phyloP scores from a whole-genome alignment of 345 rosid species.

The Kernera saxatilis region DNA sequence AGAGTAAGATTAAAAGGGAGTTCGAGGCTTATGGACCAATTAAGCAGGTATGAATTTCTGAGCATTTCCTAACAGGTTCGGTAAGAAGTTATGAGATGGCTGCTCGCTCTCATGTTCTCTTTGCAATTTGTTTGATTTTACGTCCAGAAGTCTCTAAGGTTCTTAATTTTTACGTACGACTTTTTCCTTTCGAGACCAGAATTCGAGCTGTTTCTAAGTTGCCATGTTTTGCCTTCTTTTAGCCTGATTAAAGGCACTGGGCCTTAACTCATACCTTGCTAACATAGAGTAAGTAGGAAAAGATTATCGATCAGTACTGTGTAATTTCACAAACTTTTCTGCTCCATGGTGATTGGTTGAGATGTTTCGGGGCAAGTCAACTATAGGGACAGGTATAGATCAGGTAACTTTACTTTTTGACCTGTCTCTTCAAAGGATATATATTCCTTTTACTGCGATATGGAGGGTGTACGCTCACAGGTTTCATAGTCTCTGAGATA shows the following conservation, averaged over 20 bases:
- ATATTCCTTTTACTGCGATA: not conserved
- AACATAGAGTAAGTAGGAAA: constrained; percentile 7
- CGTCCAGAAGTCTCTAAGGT: not conserved
- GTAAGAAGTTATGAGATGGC: constrained; percentile 60
- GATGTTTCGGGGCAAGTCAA: constrained; percentile 38
- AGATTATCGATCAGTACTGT: constrained; percentile 3
- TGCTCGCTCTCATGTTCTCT: constrained; percentile 20
- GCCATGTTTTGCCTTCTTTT: constrained; percentile 11
- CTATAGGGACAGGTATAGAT: constrained; percentile 35
- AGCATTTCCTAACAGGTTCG: constrained; percentile 56
- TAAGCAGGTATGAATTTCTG: constrained; percentile 94
- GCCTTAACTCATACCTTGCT: not conserved
- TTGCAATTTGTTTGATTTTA: constrained; percentile 9
- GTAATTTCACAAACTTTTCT: constrained; percentile 20
- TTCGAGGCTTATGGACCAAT: constrained; percentile 98
- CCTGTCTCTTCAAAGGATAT: constrained; percentile 13
- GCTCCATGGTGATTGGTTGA: constrained; percentile 22
- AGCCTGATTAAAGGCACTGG: not conserved
- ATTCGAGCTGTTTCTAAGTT: not conserved
- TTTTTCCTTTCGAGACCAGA: not conserved
- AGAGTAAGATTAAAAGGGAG: constrained; percentile 99
- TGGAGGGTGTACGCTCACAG: constrained; percentile 6
- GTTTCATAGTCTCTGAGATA: constrained; percentile 33
- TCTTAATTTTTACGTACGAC: not conserved
- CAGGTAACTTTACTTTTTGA: constrained; percentile 43